Evolutionary conservation across 768 basidiomycete species (phyloP).

Genomic region (Sistotremastrum suecicum): DNA sequence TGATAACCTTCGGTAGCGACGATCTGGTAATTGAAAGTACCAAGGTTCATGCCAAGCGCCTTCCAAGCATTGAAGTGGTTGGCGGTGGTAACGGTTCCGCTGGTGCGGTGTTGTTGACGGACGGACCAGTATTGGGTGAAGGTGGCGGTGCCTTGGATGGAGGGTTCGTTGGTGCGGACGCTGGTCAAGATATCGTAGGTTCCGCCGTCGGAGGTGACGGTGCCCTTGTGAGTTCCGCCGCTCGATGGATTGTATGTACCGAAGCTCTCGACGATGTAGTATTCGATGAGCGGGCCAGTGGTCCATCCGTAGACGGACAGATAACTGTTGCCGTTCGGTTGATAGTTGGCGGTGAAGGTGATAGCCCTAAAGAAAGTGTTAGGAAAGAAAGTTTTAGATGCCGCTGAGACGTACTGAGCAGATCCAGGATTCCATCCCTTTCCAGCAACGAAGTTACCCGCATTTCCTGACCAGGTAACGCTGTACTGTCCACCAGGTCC

Average conservation of each 20-base stretch:
- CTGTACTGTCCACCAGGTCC: slow-evolving; percentile 18
- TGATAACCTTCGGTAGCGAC: slow-evolving; percentile 32
- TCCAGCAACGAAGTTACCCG: slow-evolving; percentile 25
- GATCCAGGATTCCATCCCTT: slow-evolving; percentile 25
- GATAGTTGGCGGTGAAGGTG: slow-evolving; percentile 22
- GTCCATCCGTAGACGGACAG: slow-evolving; percentile 35
- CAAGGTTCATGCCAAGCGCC: slow-evolving; percentile 23
- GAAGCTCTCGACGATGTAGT: slow-evolving; percentile 31
- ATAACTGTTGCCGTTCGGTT: slow-evolving; percentile 27
- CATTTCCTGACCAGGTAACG: slow-evolving; percentile 17
- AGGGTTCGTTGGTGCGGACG: slow-evolving; percentile 25
- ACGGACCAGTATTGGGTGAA: slow-evolving; percentile 36
- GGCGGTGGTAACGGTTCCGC: slow-evolving; percentile 17
- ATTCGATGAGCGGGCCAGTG: slow-evolving; percentile 30
- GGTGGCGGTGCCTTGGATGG: slow-evolving; percentile 27
- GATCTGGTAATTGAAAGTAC: slow-evolving; percentile 29
- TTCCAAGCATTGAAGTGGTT: slow-evolving; percentile 33
- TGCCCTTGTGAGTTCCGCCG: slow-evolving; percentile 20
- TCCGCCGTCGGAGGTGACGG: slow-evolving; percentile 26
- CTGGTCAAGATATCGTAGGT: slow-evolving; percentile 29
- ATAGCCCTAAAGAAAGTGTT: slow-evolving; percentile 17
- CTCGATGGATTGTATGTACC: slow-evolving; percentile 26
- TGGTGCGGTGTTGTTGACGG: slow-evolving; percentile 20
- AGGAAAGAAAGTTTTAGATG: background rate
- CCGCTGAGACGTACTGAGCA: slow-evolving; percentile 8